Base-by-base conservation (phyloP, 257 asterid genomes). In the Handroanthus guayacan region DNA sequence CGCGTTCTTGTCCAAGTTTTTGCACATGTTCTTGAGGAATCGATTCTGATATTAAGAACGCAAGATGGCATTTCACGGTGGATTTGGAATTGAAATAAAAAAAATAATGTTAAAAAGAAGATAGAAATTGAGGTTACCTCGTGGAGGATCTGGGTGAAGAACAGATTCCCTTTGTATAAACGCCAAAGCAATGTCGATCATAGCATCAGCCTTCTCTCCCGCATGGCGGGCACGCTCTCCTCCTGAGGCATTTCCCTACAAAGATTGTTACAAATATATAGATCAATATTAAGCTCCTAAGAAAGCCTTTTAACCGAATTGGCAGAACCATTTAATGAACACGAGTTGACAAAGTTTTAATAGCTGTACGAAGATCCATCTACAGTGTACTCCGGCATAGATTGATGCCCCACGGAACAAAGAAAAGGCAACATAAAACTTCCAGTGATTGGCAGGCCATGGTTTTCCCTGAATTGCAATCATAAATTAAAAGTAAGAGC, bases 191-290 rank as follows among this genome's bases (percentile, higher is more conserved):
- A 68, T 80, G 78, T 79, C 87, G 7, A 95, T 85, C 62, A 87
- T 18, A 51, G 87, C 82, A 82, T 92, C 86, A 47, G 96, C 97
- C 79, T 81, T 89, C 80, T 80, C 78, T 75, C 97, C 98, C 17
- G 89, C 82, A 78, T 66, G 48, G 63, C 92, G 87, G 38, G 99
- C 99, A 76, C 97, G 93, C 64, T 91, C 96, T 63, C 99, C 99
- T 66, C 98, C 99, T 2, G 97, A 89, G 72, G 99, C 98, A 86
- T 89, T 95, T 75, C 99, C 99, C 99, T 95, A 69, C 57, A 79
- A 72, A 69, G n/a, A 77, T 56, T 72, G 67, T 81, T 41, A 61
- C 14, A 71, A 64, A 47, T 52, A 17, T 7, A 63, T 50, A 38
- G 25, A 12, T 63, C 10, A 54, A 41, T 52, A 50, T 54, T 54